These are phyloP conservation scores for Beauveria caledonica DNA, from an alignment of 2,329 filamentous ascomycete genomes.

Conservation along the genomic window DNA sequence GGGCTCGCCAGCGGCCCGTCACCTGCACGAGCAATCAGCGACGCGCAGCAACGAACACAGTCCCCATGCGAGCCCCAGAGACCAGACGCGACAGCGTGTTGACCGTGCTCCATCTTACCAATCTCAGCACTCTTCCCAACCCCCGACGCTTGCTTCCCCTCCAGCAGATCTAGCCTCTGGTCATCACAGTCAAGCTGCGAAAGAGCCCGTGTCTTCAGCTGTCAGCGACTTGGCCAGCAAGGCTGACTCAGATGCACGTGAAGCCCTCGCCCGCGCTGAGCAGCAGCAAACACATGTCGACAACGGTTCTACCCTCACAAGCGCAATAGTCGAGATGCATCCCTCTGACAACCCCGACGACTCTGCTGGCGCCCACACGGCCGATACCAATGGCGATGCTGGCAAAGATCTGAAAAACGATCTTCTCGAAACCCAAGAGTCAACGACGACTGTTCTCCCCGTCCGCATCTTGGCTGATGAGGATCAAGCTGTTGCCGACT, in stretches of 20 bases:
- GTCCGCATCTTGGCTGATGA: conserved; percentile 45
- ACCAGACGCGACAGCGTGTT: conserved; percentile 30
- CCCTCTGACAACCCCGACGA: conserved; percentile 14
- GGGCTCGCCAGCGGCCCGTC: conserved; percentile 29
- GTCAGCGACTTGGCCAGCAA: conserved; percentile 54
- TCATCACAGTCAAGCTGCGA: conserved; percentile 23
- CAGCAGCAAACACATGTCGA: conserved; percentile 39
- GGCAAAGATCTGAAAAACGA: conserved; percentile 34
- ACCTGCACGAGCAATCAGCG: conserved; percentile 31
- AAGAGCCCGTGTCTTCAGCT: conserved; percentile 64
- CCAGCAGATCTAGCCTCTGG: conserved; percentile 21
- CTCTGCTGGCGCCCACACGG: conserved; percentile 32
- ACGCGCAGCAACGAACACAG: conserved; percentile 33
- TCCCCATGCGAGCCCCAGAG: conserved; percentile 34
- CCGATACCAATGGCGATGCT: conserved; percentile 41
- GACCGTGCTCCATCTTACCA: conserved; percentile 26
- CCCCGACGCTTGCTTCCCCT: conserved; percentile 21
- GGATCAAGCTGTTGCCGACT: conserved; percentile 61
- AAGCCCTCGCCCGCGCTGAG: conserved; percentile 53
- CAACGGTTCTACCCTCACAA: conserved; percentile 29
- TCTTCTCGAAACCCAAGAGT: conserved; percentile 34
- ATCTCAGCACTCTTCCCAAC: conserved; percentile 19
- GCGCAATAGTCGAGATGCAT: conserved; percentile 2
- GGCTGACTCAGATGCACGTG: conserved; percentile 48
- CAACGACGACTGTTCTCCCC: conserved; percentile 33